phyloP scores from a whole-genome alignment of 2,329 filamentous ascomycete species.

The Harringtonia lauricola region DNA sequence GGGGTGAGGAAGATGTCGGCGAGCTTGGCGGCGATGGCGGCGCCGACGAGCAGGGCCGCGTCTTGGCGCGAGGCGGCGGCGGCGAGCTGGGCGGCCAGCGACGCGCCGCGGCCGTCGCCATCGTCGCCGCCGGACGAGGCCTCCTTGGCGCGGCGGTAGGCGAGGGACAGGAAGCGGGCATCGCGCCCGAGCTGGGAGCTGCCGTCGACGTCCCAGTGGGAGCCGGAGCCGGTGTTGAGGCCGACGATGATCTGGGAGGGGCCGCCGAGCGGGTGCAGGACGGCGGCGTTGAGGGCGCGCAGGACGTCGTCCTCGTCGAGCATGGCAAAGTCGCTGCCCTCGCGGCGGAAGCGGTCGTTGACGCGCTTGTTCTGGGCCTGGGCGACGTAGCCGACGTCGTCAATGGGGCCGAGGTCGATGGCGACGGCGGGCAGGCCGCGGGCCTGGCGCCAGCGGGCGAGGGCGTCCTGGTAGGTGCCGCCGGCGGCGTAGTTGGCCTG shows the following conservation, averaged over 20 bases:
- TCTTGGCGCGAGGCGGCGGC: background rate
- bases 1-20: slow-evolving; percentile 21
- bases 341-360: slow-evolving; percentile 8
- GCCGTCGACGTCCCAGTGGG: slow-evolving; percentile 5
- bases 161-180: slow-evolving; percentile 10
- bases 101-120: too few relatives aligned
- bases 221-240: slow-evolving; percentile 12
- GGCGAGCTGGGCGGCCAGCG: background rate
- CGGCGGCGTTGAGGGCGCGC: slow-evolving; percentile 11
- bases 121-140: background rate
- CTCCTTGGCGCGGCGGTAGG: slow-evolving; percentile 5
- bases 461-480: slow-evolving; percentile 22
- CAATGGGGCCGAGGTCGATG: slow-evolving; percentile 13
- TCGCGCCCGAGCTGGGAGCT: slow-evolving; percentile 8
- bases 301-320: slow-evolving; percentile 14
- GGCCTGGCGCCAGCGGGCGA: background rate
- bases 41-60: slow-evolving; percentile 10
- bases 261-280: slow-evolving; percentile 4
- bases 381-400: slow-evolving; percentile 11
- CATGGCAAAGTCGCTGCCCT: slow-evolving; percentile 6
- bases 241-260: slow-evolving; percentile 11
- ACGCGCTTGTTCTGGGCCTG: slow-evolving; percentile 12
- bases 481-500: slow-evolving; percentile 29
- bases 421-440: slow-evolving; percentile 7
- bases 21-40: slow-evolving; percentile 18